Percentiles rank a stretch among this genome's conserved stretches.
phyloP scores from a whole-genome alignment of 73 alveolate genomes.

The Tetrahymena elliotti region DNA sequence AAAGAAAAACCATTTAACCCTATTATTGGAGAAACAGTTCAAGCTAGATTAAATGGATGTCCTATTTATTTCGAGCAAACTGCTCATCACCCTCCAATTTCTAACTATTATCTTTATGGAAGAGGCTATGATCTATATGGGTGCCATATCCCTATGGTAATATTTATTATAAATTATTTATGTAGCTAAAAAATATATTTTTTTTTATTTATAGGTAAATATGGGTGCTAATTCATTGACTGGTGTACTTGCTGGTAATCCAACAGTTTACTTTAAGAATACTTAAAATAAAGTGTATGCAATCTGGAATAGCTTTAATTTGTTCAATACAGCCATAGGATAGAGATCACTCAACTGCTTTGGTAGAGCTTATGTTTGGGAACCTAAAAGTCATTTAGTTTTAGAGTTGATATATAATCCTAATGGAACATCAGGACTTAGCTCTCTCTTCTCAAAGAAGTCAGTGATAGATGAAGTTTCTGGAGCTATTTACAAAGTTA shows the following conservation, averaged over 20 bases:
- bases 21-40: constrained; percentile 31
- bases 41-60: constrained; percentile 39
- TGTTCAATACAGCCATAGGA: constrained; percentile 12
- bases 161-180: neutral
- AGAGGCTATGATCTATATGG: constrained; percentile 38
- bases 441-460: constrained; percentile 3
- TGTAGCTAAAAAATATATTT: neutral
- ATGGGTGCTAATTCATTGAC: constrained; percentile 29
- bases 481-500: constrained; percentile 23
- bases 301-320: constrained; percentile 21
- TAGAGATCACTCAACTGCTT: constrained; percentile 27
- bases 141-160: neutral
- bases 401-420: constrained; percentile 24
- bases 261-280: constrained; percentile 8
- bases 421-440: constrained; percentile 2
- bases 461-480: constrained; percentile 5
- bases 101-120: constrained; percentile 25
- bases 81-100: constrained; percentile 35
- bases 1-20: constrained; percentile 46
- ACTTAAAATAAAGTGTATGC: constrained; percentile 17
- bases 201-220: constrained; percentile 1
- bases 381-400: constrained; percentile 10
- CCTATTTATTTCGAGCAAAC: constrained; percentile 41
- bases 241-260: constrained; percentile 31
- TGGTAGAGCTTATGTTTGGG: constrained; percentile 17